These are phyloP conservation scores for Phlyctochytrium planicorne DNA, from an alignment of 192 early-diverging fungal species.

Conservation along the genomic window DNA sequence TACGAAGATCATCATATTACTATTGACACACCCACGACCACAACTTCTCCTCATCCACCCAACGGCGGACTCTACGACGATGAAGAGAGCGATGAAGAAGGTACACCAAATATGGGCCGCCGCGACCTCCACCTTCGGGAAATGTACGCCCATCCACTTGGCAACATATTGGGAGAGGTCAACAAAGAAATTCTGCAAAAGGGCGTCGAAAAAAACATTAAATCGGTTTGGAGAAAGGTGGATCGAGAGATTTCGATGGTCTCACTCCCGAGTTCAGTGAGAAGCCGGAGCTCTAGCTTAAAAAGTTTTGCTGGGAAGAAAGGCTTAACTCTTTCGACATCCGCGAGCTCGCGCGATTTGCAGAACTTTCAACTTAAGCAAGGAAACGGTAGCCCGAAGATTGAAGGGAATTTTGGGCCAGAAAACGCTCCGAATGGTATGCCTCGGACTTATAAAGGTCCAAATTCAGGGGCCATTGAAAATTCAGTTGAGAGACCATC, in stretches of 20 bases:
- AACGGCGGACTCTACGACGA: too few relatives aligned
- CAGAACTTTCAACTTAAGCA: too few relatives aligned
- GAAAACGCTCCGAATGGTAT: too few relatives aligned
- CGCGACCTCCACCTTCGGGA: neutral
- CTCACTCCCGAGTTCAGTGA: constrained; percentile 4
- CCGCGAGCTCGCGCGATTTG: too few relatives aligned
- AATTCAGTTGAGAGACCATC: too few relatives aligned
- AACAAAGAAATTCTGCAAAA: neutral
- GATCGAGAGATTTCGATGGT: neutral
- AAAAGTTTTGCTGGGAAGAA: neutral
- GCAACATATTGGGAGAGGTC: neutral
- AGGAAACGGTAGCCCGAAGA: too few relatives aligned
- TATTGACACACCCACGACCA: constrained; percentile 14
- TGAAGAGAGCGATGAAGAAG: neutral
- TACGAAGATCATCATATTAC: constrained; percentile 44
- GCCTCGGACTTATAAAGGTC: too few relatives aligned
- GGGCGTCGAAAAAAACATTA: neutral
- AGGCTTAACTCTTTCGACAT: too few relatives aligned
- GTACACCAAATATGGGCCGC: too few relatives aligned
- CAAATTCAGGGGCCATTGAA: too few relatives aligned
- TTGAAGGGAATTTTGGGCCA: too few relatives aligned
- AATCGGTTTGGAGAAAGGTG: neutral
- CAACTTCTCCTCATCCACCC: neutral
- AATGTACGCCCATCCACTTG: neutral
- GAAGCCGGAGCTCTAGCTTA: constrained; percentile 9